phyloP scores from a whole-genome alignment of 2,329 filamentous ascomycete genomes.

The Aspergillus sp. region DNA sequence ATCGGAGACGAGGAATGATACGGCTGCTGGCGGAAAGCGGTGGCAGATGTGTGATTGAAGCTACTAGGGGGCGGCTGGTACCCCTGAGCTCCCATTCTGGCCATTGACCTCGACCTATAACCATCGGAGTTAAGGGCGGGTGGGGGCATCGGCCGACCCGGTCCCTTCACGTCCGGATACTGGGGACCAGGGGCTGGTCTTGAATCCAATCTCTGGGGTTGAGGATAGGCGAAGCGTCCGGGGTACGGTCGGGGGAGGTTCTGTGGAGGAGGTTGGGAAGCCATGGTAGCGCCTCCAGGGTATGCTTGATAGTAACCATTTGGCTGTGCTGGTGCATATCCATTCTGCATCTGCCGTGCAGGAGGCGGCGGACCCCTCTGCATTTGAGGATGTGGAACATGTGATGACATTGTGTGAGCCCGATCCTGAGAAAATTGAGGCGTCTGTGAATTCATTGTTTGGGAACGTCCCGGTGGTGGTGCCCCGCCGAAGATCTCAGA shows the following conservation, averaged over 20 bases:
- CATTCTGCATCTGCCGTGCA: constrained; percentile 40
- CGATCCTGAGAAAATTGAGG: constrained; percentile 60
- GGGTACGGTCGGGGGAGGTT: constrained; percentile 58
- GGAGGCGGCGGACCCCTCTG: constrained; percentile 38
- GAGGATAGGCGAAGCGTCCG: constrained; percentile 66
- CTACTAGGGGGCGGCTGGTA: constrained; percentile 61
- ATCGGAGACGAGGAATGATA: constrained; percentile 65
- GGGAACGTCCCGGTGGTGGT: constrained; percentile 81
- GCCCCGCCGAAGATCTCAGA: constrained; percentile 90
- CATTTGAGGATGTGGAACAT: constrained; percentile 39
- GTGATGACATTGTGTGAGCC: constrained; percentile 72
- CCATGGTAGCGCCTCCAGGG: constrained; percentile 27
- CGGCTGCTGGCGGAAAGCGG: constrained; percentile 72
- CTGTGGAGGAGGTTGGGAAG: constrained; percentile 51
- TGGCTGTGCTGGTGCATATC: constrained; percentile 34
- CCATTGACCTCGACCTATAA: constrained; percentile 91
- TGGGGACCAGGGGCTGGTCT: constrained; percentile 47
- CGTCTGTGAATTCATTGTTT: constrained; percentile 86
- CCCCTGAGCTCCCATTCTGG: constrained; percentile 67
- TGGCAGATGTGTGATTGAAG: constrained; percentile 65
- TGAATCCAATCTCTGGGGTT: constrained; percentile 66
- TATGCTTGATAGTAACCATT: constrained; percentile 39
- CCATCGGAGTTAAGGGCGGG: constrained; percentile 78
- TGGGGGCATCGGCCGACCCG: constrained; percentile 55
- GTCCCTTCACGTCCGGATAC: constrained; percentile 57